Base-by-base conservation (phyloP, 2,329 filamentous ascomycete species). In the Blumeria hordei region DNA sequence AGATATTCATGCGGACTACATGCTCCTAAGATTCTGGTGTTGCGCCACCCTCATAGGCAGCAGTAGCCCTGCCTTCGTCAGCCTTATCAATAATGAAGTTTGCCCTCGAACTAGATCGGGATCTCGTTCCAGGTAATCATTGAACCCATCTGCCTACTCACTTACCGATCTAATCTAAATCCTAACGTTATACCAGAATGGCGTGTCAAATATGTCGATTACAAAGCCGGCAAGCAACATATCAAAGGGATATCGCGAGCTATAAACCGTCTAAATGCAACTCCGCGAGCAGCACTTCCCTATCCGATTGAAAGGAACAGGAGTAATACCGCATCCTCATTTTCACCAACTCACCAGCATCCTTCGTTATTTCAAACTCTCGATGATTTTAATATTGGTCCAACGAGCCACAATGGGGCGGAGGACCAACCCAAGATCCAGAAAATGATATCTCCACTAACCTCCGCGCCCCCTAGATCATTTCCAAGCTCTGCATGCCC, bases 191-290 rank as follows among this genome's bases (percentile, higher is more conserved):
- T 7, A 18, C 21, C 61, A 81, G 78, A 96, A 77, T 96, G 90
- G 90, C 80, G 85, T 64, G 77, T 81, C 67, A 94, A 94, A 68
- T 96, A 95, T 68, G 76, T 96, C 62, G 80, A 95, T 69, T 96
- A 96, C 74, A 94, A 94, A 74, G 80, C 80, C 56, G 90, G 88
- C 58, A 96, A 96, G 71, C 95, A 95, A 70, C 83, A 88, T 66
- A 75, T 96, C 67, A 96, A 95, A 68, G 80, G 80, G 56, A 81
- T 95, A 54, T 70, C 75, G 28, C 77, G 83, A 58, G 86, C 87
- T 57, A 75, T 92, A 58, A 74, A 76, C 70, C 69, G 78, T 70
- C 67, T 77, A 65, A 71, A 75, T 57, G 67, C 71, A 57, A 75
- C 77, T 0, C 76, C 79, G 9, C 59, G 58, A 57, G 9, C 3